Percentiles rank a stretch among this genome's conserved stretches.
phyloP scores from a whole-genome alignment of 192 early-diverging fungal genomes.

The Backusella australiensis region DNA sequence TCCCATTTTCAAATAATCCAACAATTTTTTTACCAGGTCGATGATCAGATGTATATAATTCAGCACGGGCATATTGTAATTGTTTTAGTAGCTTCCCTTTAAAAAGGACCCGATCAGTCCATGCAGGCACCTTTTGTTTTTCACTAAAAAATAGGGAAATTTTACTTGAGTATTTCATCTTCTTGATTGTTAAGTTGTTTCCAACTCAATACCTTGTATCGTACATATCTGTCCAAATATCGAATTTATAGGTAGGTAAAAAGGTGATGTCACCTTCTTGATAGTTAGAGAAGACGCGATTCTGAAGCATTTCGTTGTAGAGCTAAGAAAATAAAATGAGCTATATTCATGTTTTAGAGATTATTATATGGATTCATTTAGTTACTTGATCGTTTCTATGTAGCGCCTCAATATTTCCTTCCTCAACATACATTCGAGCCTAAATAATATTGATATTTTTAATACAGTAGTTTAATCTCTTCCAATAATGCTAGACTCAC shows the following conservation, averaged over 20 bases:
- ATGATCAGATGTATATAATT: constrained; percentile 73
- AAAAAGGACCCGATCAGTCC: constrained; percentile 69
- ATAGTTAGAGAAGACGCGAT: constrained; percentile 73
- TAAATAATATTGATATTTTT: constrained; percentile 5
- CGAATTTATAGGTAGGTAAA: constrained; percentile 81
- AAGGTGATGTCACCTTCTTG: constrained; percentile 72
- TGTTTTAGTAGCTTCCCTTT: constrained; percentile 49
- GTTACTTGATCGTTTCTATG: constrained; percentile 58
- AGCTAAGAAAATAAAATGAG: constrained; percentile 33
- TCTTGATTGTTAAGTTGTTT: no score
- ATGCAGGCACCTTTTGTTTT: constrained; percentile 59
- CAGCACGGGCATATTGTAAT: constrained; percentile 52
- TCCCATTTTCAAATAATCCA: not conserved
- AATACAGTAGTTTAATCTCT: not conserved
- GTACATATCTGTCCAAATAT: constrained; percentile 65
- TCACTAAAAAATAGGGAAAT: constrained; percentile 40
- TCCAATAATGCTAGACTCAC: constrained; percentile 25
- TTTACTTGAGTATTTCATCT: constrained; percentile 16
- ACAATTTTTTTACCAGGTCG: constrained; percentile 51
- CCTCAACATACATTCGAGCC: constrained; percentile 39
- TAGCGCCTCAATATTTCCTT: constrained; percentile 47
- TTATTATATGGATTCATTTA: not conserved
- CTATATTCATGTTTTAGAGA: not conserved
- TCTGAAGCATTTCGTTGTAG: constrained; percentile 52
- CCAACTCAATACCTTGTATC: constrained; percentile 56